phyloP scores from a whole-genome alignment of 208 protist genomes.

The Trypanosoma theileri region DNA sequence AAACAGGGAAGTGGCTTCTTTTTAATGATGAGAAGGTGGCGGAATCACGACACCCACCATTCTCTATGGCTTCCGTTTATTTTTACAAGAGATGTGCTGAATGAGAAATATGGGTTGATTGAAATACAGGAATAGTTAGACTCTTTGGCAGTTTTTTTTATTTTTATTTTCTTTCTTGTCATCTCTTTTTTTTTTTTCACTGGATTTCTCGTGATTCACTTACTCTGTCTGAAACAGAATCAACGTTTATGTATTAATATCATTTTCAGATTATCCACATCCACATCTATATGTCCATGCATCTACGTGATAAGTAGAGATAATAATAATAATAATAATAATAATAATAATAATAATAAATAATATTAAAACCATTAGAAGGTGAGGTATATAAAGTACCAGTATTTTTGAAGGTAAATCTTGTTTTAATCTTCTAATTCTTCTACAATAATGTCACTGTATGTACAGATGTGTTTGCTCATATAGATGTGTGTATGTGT shows the following conservation, averaged over 20 bases:
- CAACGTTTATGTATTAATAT: too few relatives aligned
- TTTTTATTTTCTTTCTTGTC: constrained; percentile 4
- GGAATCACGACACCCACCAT: constrained; percentile 83
- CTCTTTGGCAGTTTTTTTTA: background rate
- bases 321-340: too few relatives aligned
- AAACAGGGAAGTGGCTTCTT: constrained; percentile 85
- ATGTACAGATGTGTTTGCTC: too few relatives aligned
- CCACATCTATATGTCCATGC: too few relatives aligned
- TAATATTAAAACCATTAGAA: too few relatives aligned
- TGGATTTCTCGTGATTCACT: too few relatives aligned
- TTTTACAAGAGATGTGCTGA: constrained; percentile 76
- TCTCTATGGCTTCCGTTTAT: constrained; percentile 92
- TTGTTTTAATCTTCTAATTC: constrained; percentile 6
- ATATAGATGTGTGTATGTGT: background rate
- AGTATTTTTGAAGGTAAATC: background rate
- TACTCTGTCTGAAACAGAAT: too few relatives aligned
- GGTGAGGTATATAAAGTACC: too few relatives aligned
- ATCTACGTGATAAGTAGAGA: too few relatives aligned
- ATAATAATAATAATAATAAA: too few relatives aligned
- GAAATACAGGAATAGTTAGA: background rate
- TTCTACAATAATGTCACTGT: background rate
- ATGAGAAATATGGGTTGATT: background rate
- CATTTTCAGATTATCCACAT: too few relatives aligned
- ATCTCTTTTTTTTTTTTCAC: background rate
- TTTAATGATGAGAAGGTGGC: constrained; percentile 97